phyloP scores from a whole-genome alignment of 2,329 filamentous ascomycete species.

The Corniculantispora saksenae region DNA sequence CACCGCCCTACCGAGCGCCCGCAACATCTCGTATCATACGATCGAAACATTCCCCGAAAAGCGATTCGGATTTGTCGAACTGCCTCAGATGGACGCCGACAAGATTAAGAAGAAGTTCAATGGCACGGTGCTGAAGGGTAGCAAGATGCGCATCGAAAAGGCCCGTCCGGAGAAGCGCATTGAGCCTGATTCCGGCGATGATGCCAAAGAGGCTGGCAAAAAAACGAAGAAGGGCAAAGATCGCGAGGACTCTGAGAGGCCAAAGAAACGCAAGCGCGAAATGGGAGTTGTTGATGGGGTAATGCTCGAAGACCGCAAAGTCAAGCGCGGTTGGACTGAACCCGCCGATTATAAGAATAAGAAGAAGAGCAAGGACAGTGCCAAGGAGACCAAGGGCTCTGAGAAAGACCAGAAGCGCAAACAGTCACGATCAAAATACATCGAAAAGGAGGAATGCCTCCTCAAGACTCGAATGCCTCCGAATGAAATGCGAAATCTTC shows the following conservation, averaged over 20 bases:
- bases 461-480: slow-evolving; percentile 76
- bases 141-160: slow-evolving; percentile 81
- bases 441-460: slow-evolving; percentile 76
- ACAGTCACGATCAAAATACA: slow-evolving; percentile 73
- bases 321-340: slow-evolving; percentile 90
- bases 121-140: slow-evolving; percentile 79
- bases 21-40: slow-evolving; percentile 84
- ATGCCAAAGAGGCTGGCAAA: slow-evolving; percentile 26
- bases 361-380: slow-evolving; percentile 43
- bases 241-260: slow-evolving; percentile 24
- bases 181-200: slow-evolving; percentile 34
- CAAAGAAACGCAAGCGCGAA: slow-evolving; percentile 54
- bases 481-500: slow-evolving; percentile 44
- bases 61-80: slow-evolving; percentile 85
- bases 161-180: slow-evolving; percentile 57
- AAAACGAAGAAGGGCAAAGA: slow-evolving; percentile 34
- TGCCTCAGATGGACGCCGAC: slow-evolving; percentile 81
- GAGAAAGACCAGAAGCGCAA: slow-evolving; percentile 59
- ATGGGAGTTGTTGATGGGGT: slow-evolving; percentile 62
- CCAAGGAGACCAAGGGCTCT: slow-evolving; percentile 46
- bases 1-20: slow-evolving; percentile 64
- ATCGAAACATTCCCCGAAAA: slow-evolving; percentile 87
- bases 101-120: slow-evolving; percentile 90
- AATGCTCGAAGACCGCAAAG: slow-evolving; percentile 72
- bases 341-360: slow-evolving; percentile 52